These are phyloP conservation scores for Ophiostoma ulmi DNA, from an alignment of 2,329 filamentous ascomycete species.

Conservation along the genomic window DNA sequence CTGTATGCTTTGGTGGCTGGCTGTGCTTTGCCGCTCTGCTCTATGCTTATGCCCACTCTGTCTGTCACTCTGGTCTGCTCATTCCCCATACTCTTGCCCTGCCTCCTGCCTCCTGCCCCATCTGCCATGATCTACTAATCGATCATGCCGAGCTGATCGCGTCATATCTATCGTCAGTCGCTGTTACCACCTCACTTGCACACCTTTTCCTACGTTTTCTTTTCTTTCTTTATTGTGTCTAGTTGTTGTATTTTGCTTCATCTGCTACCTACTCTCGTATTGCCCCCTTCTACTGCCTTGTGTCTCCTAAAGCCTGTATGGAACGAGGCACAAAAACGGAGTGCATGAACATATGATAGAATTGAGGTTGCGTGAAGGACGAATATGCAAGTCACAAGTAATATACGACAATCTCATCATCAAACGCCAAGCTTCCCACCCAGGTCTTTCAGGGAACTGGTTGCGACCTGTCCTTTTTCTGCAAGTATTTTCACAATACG, in stretches of 20 bases:
- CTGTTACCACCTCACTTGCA: background rate
- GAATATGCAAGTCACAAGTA: background rate
- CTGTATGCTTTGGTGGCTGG: slow-evolving; percentile 4
- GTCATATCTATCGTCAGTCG: background rate
- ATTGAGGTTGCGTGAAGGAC: background rate
- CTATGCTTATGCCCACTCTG: background rate
- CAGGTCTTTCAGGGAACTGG: background rate
- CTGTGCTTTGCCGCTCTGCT: slow-evolving; percentile 8
- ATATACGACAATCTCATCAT: background rate
- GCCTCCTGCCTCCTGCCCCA: background rate
- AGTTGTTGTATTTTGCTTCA: too few species aligned
- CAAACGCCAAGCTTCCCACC: background rate
- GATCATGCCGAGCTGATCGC: background rate
- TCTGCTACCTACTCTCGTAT: background rate
- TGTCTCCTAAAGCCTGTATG: background rate
- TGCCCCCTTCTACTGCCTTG: background rate
- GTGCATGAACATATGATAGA: background rate
- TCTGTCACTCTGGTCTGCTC: too few species aligned
- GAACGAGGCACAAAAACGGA: background rate
- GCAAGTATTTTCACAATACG: background rate
- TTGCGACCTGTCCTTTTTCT: background rate
- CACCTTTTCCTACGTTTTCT: too few species aligned
- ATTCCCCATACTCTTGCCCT: too few species aligned
- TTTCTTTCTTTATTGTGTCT: too few species aligned
- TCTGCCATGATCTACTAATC: background rate